Base-by-base conservation (phyloP, 805 yeast species). In the Ogataea methylovora region DNA sequence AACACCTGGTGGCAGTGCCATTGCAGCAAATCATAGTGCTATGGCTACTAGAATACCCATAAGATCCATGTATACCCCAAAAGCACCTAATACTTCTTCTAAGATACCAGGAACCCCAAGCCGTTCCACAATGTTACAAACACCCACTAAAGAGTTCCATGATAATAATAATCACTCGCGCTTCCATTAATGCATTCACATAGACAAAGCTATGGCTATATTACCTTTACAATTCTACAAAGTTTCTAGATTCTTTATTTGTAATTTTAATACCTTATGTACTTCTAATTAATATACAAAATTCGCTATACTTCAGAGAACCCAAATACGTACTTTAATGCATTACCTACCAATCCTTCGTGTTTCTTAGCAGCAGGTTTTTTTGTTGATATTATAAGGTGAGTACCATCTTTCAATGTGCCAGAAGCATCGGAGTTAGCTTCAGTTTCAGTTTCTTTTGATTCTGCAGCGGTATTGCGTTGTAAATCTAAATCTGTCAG, bases 401-500 rank as follows among this genome's bases (percentile, higher is more conserved):
- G 54, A 13, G 65, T 60, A 22, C 73, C 74, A 38, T 60, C 66
- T 39, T 63, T 66, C 28, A 67, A 46, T 30, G 53, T 36, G 34
- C 31, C 44, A 12, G 27, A 24, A 18, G 37, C 22, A 28, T 36
- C 39, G 14, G 32, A 36, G 12, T 43, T 44, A 22, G 24, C 11
- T 22, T 8, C 10, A 16, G 32, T 37, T 13, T 43, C 45, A 22
- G 24, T 22, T 22, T 8, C 10, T 22, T 8, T 22, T 8, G 24
- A 22, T 22, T 8, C 10, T 21, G 23, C 9, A 21, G 23, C 23
- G 7, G 9, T 21, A 7, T 19, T 20, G 4, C 24, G 21, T 20
- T 29, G 10, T 20, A 29, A 20, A 29, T 40, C 33, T 21, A 24
- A 24, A 28, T 36, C 43, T 16, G 37, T 11, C 34, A 44, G 36